Evolutionary conservation across 768 basidiomycete species (phyloP), one percentile per base, ranked within the genome.

Genomic region (Phanerodontia chrysosporium): DNA sequence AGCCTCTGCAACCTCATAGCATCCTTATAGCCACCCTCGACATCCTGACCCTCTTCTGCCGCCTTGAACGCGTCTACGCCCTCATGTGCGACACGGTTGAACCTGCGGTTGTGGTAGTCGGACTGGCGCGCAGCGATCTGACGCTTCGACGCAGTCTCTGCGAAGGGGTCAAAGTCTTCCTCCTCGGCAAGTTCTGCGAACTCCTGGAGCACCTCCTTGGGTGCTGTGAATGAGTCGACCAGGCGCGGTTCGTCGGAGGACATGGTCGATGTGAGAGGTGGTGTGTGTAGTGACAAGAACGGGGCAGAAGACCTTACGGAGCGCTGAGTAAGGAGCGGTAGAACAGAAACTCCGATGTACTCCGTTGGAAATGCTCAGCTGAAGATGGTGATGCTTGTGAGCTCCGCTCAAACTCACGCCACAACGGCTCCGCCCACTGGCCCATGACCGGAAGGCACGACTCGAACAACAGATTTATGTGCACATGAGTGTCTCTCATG

Each of bases 41-140:
- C 80, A 28, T 85, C 83, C 63, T 78, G 78, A 0, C 86, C 89
- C 55, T 89, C 90, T 59, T 84, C 83, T 2, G 68, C 79, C 36
- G 85, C 80, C 59, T 82, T 76, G 66, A 92, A 94, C 0, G 85
- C 91, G 74, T 93, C 90, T 9, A 82, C 83, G 55, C 92, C 90
- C 44, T 90, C 90, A 61, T 88, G 83, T 28, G 87, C 89, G 59
- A 87, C 83, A 51, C 97, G 87, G 66, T 83, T 84, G 72, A 98
- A 98, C 44, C 95, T 84, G 58, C 95, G 84, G 68, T 89, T 86
- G 71, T 98, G 96, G 70, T 98, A 99, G 70, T 97, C 96, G 52
- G 87, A 90, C 76, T 98, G 93, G 52, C 96, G 83, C 39, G 90
- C 80, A 24, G 95, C 92, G 70, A 98, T 92, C 78, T 98, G 96